These are phyloP conservation scores for Paragyromitra xinjiangensis DNA, from an alignment of 495 filamentous ascomycete genomes.

Conservation along the genomic window DNA sequence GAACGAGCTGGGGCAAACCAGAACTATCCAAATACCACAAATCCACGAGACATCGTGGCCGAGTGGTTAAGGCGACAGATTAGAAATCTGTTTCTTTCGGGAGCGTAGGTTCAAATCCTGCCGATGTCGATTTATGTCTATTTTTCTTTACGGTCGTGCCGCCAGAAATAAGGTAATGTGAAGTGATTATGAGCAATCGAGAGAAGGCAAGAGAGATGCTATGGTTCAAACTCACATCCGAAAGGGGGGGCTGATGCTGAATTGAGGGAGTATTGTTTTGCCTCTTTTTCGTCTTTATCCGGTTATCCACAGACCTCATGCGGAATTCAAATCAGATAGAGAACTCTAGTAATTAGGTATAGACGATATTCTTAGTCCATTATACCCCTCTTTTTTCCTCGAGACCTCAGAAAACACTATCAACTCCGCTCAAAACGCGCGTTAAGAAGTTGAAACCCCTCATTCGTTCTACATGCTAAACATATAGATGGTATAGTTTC, in stretches of 20 bases:
- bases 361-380: too few relatives aligned
- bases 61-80: constrained; percentile 49
- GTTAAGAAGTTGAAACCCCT: too few relatives aligned
- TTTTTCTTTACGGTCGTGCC: neutral
- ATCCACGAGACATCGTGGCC: constrained; percentile 28
- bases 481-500: too few relatives aligned
- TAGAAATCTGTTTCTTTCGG: constrained; percentile 37
- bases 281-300: neutral
- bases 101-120: constrained; percentile 40
- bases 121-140: constrained; percentile 2
- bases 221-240: too few relatives aligned
- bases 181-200: too few relatives aligned
- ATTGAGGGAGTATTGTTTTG: neutral
- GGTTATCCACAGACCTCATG: neutral
- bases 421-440: too few relatives aligned
- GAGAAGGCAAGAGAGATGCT: too few relatives aligned
- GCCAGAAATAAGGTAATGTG: neutral
- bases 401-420: too few relatives aligned
- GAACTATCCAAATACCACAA: neutral
- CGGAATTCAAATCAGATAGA: neutral
- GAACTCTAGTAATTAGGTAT: too few relatives aligned
- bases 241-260: too few relatives aligned
- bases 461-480: too few relatives aligned
- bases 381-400: too few relatives aligned
- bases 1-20: neutral